Conservation (phyloP, 2,329 filamentous ascomycete genomes). For the Chalara sp. region DNA sequence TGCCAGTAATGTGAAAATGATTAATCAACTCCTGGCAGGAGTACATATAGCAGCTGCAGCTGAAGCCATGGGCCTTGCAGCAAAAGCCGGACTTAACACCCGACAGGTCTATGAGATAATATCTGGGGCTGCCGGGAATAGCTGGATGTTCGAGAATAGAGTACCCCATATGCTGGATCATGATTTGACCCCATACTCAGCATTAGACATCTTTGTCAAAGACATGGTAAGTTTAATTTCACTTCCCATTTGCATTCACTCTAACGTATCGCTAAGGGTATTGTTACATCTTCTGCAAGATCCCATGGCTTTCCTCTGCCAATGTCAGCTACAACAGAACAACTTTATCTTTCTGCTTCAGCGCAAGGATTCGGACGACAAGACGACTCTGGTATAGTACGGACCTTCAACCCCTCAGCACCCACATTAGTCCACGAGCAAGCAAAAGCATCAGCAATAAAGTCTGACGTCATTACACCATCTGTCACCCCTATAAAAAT, state of each 20-base stretch:
- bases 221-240: slow-evolving; percentile 24
- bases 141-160: slow-evolving; percentile 51
- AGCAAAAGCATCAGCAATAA: no score
- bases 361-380: slow-evolving; percentile 25
- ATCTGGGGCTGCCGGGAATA: slow-evolving; percentile 16
- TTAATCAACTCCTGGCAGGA: slow-evolving; percentile 57
- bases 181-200: slow-evolving; percentile 34
- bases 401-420: slow-evolving; percentile 3
- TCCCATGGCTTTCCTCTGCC: slow-evolving; percentile 29
- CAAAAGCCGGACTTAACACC: slow-evolving; percentile 45
- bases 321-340: slow-evolving; percentile 29
- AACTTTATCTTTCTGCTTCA: slow-evolving; percentile 27
- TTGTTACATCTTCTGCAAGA: slow-evolving; percentile 26
- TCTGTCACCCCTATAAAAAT: no score
- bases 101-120: slow-evolving; percentile 32
- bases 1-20: slow-evolving; percentile 55
- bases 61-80: slow-evolving; percentile 55
- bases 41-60: slow-evolving; percentile 55
- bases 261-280: slow-evolving; percentile 10
- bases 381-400: slow-evolving; percentile 28
- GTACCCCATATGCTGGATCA: slow-evolving; percentile 44
- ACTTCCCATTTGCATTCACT: neutral
- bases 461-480: no score
- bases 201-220: slow-evolving; percentile 30
- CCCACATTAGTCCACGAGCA: no score